Evolutionary conservation across 805 yeast genomes (phyloP), one percentile per base, ranked within the genome.

Genomic region (Schwanniomyces pseudopolymorphus): DNA sequence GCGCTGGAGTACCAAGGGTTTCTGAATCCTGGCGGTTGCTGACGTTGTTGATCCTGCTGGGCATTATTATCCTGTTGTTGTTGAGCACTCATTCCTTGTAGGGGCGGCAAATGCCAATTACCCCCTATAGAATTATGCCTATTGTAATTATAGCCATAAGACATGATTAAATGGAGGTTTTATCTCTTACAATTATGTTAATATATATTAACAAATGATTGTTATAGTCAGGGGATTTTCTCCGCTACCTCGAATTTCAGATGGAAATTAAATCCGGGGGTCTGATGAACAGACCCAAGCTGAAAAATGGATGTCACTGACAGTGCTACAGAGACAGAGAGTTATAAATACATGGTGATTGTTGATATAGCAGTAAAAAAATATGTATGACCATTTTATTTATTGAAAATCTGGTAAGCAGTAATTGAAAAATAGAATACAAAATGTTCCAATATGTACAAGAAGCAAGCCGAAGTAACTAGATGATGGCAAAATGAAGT

Each of bases 1-100:
- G 47, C 55, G 20, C 52, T 53, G 21, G 69, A 62, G 53, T 59
- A 71, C 77, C 77, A 72, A n/a, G 77, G 77, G 44, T 72, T 72
- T 31, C 76, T 54, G 50, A 72, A 72, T 21, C 75, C 75, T 11
- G 66, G 60, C 40, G 44, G 48, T 38, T 47, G 49, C 24, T 33
- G 40, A 33, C 48, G 51, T 31, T 40, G 51, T 31, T 45, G 48
- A n/a, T 33, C 44, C 20, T 44, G 49, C 7, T 17, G 49, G 2
- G 35, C 48, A 28, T 48, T 51, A 28, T 46, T 46, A 11, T 33
- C 42, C 26, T 33, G 47, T 28, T 14, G 39, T 27, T 28, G 42
- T 24, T 33, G 44, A 39, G 33, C 39, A 39, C 28, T 46, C 48
- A 53, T 47, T 36, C 59, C 61, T 33, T 57, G 63, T n/a, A 53